A percentile compares a stretch with the other conserved stretches of the same genome.
phyloP scores from a whole-genome alignment of 345 rosid species.

The Adansonia digitata region DNA sequence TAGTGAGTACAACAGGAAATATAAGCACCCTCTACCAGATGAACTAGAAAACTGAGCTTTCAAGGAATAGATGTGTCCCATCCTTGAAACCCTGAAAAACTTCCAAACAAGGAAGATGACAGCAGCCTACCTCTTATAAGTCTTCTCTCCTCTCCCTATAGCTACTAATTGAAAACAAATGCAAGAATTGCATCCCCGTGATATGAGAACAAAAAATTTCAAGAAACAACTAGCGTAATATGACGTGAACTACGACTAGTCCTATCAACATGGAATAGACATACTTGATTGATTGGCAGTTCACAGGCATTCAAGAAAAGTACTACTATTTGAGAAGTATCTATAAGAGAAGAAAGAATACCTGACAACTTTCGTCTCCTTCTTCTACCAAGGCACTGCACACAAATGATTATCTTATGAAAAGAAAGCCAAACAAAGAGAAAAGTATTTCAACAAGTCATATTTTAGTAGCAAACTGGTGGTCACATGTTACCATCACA shows the following conservation, averaged over 20 bases:
- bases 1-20: not conserved
- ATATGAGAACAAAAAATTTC: not conserved
- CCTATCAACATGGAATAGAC: not conserved
- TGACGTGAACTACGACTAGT: not conserved
- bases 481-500: slow-evolving; percentile 50
- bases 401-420: slow-evolving; percentile 32
- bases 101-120: not conserved
- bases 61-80: not conserved
- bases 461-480: not conserved
- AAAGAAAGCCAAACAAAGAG: slow-evolving; percentile 2
- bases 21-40: not conserved
- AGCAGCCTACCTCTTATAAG: not conserved
- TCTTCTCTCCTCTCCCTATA: not conserved
- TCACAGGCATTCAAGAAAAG: not conserved
- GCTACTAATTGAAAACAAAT: not conserved
- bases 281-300: not conserved
- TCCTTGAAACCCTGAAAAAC: not conserved
- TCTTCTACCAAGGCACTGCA: slow-evolving; percentile 80
- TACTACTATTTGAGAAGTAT: not conserved
- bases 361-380: slow-evolving; percentile 55
- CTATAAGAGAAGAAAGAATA: slow-evolving; percentile 21
- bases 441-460: not conserved
- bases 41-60: not conserved
- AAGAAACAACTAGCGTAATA: not conserved
- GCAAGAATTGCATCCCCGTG: not conserved